phyloP scores from a whole-genome alignment of 257 asterid species.

The Penstemon barbatus region DNA sequence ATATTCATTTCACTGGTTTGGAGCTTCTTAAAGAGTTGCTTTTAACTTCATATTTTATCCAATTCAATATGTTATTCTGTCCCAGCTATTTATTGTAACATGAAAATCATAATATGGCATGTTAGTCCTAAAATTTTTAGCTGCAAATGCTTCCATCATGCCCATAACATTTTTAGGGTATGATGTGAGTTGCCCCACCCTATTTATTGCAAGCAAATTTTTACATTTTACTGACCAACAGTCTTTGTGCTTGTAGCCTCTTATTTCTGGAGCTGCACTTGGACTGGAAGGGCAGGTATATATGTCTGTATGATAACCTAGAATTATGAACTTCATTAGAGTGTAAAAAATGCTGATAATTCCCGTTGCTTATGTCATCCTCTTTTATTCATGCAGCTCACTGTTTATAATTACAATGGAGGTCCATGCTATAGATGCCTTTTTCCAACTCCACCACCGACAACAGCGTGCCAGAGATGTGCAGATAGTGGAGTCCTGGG shows the following conservation, averaged over 20 bases:
- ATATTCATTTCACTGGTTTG: constrained; percentile 1
- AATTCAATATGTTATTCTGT: neutral
- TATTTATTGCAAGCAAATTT: neutral
- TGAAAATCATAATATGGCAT: constrained; percentile 19
- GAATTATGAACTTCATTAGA: neutral
- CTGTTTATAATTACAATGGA: constrained; percentile 83
- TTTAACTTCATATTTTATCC: neutral
- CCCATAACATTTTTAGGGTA: constrained; percentile 2
- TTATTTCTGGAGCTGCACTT: constrained; percentile 95
- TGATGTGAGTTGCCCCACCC: neutral
- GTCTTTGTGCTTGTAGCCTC: constrained; percentile 57
- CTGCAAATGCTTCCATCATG: constrained; percentile 4
- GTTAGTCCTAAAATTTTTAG: neutral
- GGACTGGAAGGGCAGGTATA: constrained; percentile 98
- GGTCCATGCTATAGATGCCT: constrained; percentile 97
- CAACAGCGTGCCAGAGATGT: constrained; percentile 95
- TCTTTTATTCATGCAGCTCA: constrained; percentile 54
- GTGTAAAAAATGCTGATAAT: constrained; percentile 4
- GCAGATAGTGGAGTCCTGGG: constrained; percentile 97
- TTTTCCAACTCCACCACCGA: constrained; percentile 96
- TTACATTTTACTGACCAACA: constrained; percentile 29
- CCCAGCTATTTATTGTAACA: neutral
- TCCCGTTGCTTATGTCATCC: constrained; percentile 10
- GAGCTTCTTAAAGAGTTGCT: constrained; percentile 7
- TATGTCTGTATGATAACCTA: constrained; percentile 4